Percentiles rank a stretch among this genome's conserved stretches.
Conservation (phyloP, 805 yeast species). For the Barnettozyma populi region DNA sequence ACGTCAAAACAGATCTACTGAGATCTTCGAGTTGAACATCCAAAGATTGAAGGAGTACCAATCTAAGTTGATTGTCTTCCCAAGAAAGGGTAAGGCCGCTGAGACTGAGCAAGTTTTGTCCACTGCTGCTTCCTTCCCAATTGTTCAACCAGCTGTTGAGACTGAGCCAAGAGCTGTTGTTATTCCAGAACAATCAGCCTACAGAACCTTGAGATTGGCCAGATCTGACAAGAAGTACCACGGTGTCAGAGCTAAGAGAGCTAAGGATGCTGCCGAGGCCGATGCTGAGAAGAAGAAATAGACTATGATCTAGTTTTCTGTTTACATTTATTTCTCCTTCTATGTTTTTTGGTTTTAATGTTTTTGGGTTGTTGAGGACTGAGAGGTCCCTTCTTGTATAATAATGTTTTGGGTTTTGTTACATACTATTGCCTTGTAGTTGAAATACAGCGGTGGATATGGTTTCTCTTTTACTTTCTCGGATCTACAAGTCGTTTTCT, state of each 20-base stretch:
- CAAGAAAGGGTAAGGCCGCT: conserved; percentile 80
- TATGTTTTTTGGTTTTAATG: conserved; percentile 3
- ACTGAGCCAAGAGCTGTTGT: conserved; percentile 82
- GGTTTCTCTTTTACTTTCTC: too few relatives aligned
- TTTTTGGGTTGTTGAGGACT: conserved; percentile 4
- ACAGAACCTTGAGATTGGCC: conserved; percentile 89
- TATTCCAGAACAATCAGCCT: conserved; percentile 68
- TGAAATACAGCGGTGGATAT: too few relatives aligned
- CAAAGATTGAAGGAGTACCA: conserved; percentile 95
- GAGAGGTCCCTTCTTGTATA: conserved; percentile 3
- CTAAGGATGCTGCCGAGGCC: conserved; percentile 92
- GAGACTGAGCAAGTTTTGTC: conserved; percentile 75
- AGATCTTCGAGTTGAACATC: conserved; percentile 91
- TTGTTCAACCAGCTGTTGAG: conserved; percentile 71
- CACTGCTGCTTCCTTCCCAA: conserved; percentile 83
- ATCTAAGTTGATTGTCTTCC: conserved; percentile 93
- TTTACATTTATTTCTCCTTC: not conserved
- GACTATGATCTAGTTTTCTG: not conserved
- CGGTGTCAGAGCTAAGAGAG: conserved; percentile 97
- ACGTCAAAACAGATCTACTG: conserved; percentile 97
- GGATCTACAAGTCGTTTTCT: not conserved
- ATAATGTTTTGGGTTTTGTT: conserved; percentile 8
- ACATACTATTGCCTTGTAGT: not conserved
- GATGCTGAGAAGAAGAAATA: conserved; percentile 99
- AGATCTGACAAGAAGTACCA: conserved; percentile 85